Evolutionary conservation across 805 yeast genomes (phyloP).

Genomic region (Saccharomyces eubayanus): DNA sequence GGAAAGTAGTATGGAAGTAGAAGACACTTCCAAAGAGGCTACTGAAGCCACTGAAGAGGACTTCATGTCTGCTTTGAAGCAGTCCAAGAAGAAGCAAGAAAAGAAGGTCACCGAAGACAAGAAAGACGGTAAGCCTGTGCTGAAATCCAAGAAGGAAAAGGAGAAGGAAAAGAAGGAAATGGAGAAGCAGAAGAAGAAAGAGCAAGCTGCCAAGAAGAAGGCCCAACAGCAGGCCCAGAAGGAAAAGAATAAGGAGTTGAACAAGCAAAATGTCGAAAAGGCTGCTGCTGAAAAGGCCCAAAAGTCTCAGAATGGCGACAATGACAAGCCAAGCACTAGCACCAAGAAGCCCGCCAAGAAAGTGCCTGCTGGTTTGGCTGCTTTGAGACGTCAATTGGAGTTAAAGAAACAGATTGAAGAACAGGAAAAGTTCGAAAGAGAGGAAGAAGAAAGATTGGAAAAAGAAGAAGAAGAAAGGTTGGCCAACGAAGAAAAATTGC

Average conservation of each 20-base stretch:
- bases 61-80: slow-evolving; percentile 75
- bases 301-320: slow-evolving; percentile 28
- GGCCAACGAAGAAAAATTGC: slow-evolving; percentile 38
- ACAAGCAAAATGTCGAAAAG: slow-evolving; percentile 32
- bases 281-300: slow-evolving; percentile 32
- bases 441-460: slow-evolving; percentile 55
- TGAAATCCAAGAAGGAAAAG: slow-evolving; percentile 87
- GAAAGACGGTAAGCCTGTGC: slow-evolving; percentile 51
- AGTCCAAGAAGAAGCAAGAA: slow-evolving; percentile 66
- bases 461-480: slow-evolving; percentile 43
- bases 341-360: slow-evolving; percentile 58
- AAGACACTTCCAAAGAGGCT: slow-evolving; percentile 16
- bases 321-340: slow-evolving; percentile 33
- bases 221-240: slow-evolving; percentile 54
- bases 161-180: slow-evolving; percentile 92
- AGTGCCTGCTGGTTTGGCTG: slow-evolving; percentile 85
- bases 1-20: slow-evolving; percentile 5
- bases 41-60: slow-evolving; percentile 49
- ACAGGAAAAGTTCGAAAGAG: slow-evolving; percentile 63
- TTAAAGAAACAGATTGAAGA: slow-evolving; percentile 82
- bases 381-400: slow-evolving; percentile 82
- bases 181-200: slow-evolving; percentile 86
- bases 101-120: slow-evolving; percentile 57
- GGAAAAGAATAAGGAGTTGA: slow-evolving; percentile 47
- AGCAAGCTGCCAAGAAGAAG: slow-evolving; percentile 79